Evolutionary conservation across 352 stramenopile species (phyloP).

Genomic region (Globisporangium emineosum): DNA sequence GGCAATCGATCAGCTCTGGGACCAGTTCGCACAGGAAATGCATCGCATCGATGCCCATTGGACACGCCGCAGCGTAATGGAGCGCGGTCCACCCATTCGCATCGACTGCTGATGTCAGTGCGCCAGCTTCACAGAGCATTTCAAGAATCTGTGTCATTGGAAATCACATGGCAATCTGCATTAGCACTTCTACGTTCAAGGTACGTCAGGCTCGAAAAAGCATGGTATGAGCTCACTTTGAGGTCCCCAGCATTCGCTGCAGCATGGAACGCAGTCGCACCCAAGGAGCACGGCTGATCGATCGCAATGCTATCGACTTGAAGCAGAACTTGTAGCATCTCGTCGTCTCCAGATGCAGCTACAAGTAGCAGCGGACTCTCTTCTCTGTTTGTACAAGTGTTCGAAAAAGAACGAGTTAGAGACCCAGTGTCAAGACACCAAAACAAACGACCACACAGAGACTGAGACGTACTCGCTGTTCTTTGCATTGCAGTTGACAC

Average conservation of each 20-base stretch:
- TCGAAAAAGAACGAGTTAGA: not conserved
- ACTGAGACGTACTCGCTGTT: constrained; percentile 50
- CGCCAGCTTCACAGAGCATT: constrained; percentile 42
- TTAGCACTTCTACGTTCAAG: too few species aligned
- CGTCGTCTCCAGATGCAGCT: constrained; percentile 45
- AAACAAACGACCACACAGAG: not conserved
- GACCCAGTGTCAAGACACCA: not conserved
- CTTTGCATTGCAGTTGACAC: constrained; percentile 41
- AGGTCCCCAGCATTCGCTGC: constrained; percentile 59
- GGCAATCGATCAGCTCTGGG: constrained; percentile 42
- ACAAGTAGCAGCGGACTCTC: constrained; percentile 55
- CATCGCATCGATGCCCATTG: constrained; percentile 33
- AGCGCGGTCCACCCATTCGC: constrained; percentile 63
- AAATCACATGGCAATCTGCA: not conserved
- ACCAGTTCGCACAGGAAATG: constrained; percentile 55
- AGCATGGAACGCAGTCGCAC: constrained; percentile 52
- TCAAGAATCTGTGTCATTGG: constrained; percentile 35
- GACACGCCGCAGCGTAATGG: constrained; percentile 57
- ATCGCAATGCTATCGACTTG: constrained; percentile 26
- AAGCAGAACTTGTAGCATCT: constrained; percentile 28
- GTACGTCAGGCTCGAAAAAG: too few species aligned
- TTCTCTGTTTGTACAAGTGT: constrained; percentile 21
- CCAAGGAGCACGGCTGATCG: constrained; percentile 41
- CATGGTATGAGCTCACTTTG: constrained; percentile 12
- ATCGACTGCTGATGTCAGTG: constrained; percentile 29